Conservation (phyloP, 352 stramenopile species). For the Phytophthora pinifolia region DNA sequence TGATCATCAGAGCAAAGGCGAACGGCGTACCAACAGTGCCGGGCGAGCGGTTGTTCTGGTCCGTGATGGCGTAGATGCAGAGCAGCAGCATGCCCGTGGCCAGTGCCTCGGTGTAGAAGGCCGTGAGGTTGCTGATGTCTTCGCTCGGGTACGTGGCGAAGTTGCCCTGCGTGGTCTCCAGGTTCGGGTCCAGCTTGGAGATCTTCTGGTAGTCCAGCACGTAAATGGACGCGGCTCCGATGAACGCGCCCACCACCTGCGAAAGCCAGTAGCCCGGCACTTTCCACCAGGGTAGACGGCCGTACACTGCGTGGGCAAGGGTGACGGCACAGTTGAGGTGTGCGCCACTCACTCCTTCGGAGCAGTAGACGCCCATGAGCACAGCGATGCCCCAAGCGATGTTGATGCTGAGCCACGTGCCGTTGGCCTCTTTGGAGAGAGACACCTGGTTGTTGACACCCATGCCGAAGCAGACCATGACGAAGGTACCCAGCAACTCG, state of each 20-base stretch:
- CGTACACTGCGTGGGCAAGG: conserved; percentile 35
- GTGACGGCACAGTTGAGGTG: conserved; percentile 51
- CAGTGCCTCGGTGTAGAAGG: conserved; percentile 7
- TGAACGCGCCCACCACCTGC: conserved; percentile 40
- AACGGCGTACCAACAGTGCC: conserved; percentile 1
- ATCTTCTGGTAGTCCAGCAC: too few species aligned
- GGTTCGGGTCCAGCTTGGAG: too few species aligned
- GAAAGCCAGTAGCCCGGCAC: conserved; percentile 30
- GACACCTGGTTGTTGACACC: conserved; percentile 27
- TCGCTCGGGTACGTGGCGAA: conserved; percentile 21
- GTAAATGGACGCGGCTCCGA: too few species aligned
- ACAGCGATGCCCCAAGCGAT: conserved; percentile 48
- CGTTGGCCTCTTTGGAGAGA: conserved; percentile 13
- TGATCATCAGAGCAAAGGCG: background rate
- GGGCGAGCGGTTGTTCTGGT: conserved; percentile 10
- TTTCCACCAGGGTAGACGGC: conserved; percentile 38
- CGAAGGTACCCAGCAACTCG: conserved; percentile 21
- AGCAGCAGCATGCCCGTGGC: conserved; percentile 5
- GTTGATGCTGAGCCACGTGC: conserved; percentile 29
- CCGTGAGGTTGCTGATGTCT: too few species aligned
- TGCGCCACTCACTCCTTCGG: conserved; percentile 36
- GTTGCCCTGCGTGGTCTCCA: conserved; percentile 16
- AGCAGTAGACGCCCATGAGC: conserved; percentile 41
- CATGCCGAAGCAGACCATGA: conserved; percentile 26
- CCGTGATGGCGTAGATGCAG: conserved; percentile 14